Evolutionary conservation across 371 early-diverging fungal genomes (phyloP).

Genomic region (Rhizopus microsporus): DNA sequence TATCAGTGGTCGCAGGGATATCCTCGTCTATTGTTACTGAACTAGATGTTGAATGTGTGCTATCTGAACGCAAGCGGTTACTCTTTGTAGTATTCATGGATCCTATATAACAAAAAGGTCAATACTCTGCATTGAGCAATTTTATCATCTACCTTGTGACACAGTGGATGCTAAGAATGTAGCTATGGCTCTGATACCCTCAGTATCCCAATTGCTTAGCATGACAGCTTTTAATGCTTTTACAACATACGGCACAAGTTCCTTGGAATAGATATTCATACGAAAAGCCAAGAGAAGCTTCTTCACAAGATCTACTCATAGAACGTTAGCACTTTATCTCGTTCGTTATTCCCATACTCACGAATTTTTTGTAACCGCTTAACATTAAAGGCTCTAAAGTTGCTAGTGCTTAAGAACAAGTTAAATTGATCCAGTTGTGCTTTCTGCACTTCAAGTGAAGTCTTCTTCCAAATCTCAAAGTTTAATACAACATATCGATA

Average conservation of each 20-base stretch:
- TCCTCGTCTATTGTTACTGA: slow-evolving; percentile 9
- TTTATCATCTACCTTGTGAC: slow-evolving; percentile 47
- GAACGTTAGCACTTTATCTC: background rate
- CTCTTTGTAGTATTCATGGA: background rate
- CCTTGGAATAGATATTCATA: slow-evolving; percentile 59
- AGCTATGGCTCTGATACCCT: slow-evolving; percentile 65
- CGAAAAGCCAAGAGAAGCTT: slow-evolving; percentile 65
- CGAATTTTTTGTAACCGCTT: slow-evolving; percentile 65
- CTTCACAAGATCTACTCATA: slow-evolving; percentile 55
- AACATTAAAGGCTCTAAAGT: slow-evolving; percentile 57
- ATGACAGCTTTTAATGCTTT: slow-evolving; percentile 60
- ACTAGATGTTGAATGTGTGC: slow-evolving; percentile 12
- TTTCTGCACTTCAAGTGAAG: slow-evolving; percentile 59
- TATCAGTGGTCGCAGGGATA: slow-evolving; percentile 1
- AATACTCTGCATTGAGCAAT: background rate
- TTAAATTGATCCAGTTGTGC: slow-evolving; percentile 67
- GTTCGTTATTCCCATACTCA: slow-evolving; percentile 27
- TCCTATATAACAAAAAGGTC: background rate
- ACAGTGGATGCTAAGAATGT: slow-evolving; percentile 71
- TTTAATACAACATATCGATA: slow-evolving; percentile 70
- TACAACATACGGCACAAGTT: slow-evolving; percentile 58
- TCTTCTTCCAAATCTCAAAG: slow-evolving; percentile 73
- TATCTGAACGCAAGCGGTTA: slow-evolving; percentile 17
- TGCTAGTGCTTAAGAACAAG: slow-evolving; percentile 63
- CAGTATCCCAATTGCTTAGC: slow-evolving; percentile 62